Percentiles rank a stretch among this genome's conserved stretches.
These are phyloP conservation scores for Ophiognomonia clavigignenti-juglandacearum DNA, from an alignment of 2,329 filamentous ascomycete species.

Conservation along the genomic window DNA sequence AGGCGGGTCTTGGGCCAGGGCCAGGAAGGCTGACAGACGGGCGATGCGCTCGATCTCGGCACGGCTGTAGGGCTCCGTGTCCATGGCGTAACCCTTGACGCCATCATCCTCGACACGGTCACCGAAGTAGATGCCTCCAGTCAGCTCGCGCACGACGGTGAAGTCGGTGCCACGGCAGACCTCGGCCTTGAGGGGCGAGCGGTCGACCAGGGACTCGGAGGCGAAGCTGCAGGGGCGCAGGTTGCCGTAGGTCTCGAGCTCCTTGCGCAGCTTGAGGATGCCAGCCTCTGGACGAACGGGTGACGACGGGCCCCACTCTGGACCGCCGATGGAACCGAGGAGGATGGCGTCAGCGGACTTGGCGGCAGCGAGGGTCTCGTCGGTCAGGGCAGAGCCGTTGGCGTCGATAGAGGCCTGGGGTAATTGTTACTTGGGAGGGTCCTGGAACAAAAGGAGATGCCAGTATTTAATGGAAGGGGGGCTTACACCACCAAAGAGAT, in stretches of 20 bases:
- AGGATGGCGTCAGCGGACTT: conserved; percentile 37
- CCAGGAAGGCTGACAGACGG: conserved; percentile 74
- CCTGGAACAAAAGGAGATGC: not conserved
- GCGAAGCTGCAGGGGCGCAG: conserved; percentile 95
- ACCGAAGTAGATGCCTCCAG: conserved; percentile 92
- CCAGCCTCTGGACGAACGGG: conserved; percentile 87
- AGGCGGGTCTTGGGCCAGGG: conserved; percentile 70
- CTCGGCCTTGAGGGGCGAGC: conserved; percentile 80
- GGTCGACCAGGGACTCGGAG: conserved; percentile 75
- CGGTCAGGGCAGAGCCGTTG: conserved; percentile 38
- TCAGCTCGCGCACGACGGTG: conserved; percentile 87
- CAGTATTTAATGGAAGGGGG: conserved; percentile 2
- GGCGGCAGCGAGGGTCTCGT: conserved; percentile 36
- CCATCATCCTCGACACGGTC: conserved; percentile 77
- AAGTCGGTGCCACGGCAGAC: conserved; percentile 87
- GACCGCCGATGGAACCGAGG: conserved; percentile 43
- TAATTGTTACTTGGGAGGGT: conserved; percentile 1
- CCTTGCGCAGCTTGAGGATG: conserved; percentile 84
- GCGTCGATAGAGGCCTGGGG: conserved; percentile 35
- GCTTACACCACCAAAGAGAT: conserved; percentile 87
- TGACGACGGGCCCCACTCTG: conserved; percentile 64
- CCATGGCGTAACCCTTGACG: conserved; percentile 63
- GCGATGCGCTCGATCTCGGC: conserved; percentile 85
- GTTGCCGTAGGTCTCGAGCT: conserved; percentile 92
- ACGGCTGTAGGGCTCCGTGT: conserved; percentile 83